Percentiles rank a stretch among this genome's conserved stretches.
These are phyloP conservation scores for Mikania micrantha DNA, from an alignment of 129 eudicot genomes.

Conservation along the genomic window DNA sequence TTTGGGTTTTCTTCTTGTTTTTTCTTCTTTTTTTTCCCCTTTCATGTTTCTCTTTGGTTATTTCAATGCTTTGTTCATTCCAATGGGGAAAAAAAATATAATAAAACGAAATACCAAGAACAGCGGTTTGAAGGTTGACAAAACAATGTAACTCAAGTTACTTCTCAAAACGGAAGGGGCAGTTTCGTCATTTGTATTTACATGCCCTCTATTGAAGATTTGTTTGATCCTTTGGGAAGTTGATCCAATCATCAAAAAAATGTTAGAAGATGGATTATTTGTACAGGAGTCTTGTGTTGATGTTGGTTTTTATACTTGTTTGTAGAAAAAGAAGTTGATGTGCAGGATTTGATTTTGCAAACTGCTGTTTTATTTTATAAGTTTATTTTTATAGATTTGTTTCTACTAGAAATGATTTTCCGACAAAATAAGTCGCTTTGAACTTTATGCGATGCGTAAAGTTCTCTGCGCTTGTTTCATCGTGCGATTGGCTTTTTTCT, in stretches of 20 bases:
- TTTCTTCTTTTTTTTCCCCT: not conserved
- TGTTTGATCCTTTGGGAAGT: conserved; percentile 18
- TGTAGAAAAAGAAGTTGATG: conserved; percentile 29
- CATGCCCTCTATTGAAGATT: conserved; percentile 10
- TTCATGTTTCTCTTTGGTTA: not conserved
- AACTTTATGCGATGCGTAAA: conserved; percentile 1
- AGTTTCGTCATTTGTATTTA: not conserved
- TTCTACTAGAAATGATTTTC: conserved; percentile 6
- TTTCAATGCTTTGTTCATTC: conserved; percentile 15
- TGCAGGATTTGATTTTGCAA: conserved; percentile 33
- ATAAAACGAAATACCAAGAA: conserved; percentile 18
- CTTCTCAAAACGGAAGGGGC: conserved; percentile 17
- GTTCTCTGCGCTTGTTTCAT: not conserved
- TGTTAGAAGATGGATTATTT: conserved; percentile 37
- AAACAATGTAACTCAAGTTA: conserved; percentile 18
- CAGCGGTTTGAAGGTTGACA: conserved; percentile 1
- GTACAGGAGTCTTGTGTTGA: conserved; percentile 32
- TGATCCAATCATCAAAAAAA: conserved; percentile 15
- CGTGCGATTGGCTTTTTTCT: not conserved
- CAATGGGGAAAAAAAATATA: conserved; percentile 29
- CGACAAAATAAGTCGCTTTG: not conserved
- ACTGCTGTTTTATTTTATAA: conserved; percentile 4
- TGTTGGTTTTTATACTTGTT: conserved; percentile 27
- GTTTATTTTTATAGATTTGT: conserved; percentile 10
- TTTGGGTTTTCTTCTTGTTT: conserved; percentile 1